Percentiles rank a stretch among this genome's conserved stretches.
Conservation (phyloP, 2,329 filamentous ascomycete genomes). For the Dactylellina haptotyla region DNA sequence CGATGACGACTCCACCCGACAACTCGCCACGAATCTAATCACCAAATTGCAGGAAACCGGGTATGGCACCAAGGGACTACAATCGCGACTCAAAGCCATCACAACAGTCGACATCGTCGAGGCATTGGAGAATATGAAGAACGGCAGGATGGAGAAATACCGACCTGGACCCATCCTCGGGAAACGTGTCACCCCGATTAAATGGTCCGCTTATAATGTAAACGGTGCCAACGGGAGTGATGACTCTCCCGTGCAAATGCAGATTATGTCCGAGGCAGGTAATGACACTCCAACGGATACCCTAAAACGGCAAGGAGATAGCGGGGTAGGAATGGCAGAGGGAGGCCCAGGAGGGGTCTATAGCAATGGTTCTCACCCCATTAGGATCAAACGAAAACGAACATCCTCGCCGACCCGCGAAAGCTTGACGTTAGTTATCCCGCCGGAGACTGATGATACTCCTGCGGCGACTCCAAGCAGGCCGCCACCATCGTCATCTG, state of each 20-base stretch:
- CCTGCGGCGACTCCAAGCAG: not conserved
- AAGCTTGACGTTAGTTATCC: slow-evolving; percentile 28
- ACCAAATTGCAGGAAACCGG: slow-evolving; percentile 43
- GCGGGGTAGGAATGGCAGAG: not conserved
- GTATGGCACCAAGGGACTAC: slow-evolving; percentile 35
- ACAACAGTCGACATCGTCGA: slow-evolving; percentile 23
- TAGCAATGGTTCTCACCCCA: slow-evolving; percentile 10
- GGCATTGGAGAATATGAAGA: slow-evolving; percentile 24
- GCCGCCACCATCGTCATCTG: not conserved
- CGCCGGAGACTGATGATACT: not conserved
- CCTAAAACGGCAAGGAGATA: slow-evolving; percentile 23
- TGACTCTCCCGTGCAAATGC: slow-evolving; percentile 9
- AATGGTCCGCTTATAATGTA: slow-evolving; percentile 22
- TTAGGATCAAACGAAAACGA: slow-evolving; percentile 34
- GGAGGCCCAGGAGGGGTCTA: too few species aligned
- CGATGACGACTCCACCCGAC: slow-evolving; percentile 36
- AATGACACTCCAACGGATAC: not conserved
- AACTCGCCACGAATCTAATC: slow-evolving; percentile 39
- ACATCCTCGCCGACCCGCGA: slow-evolving; percentile 26
- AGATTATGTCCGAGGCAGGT: not conserved
- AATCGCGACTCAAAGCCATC: slow-evolving; percentile 38
- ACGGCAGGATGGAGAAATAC: slow-evolving; percentile 33
- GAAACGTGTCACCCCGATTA: slow-evolving; percentile 36
- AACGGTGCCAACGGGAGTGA: not conserved
- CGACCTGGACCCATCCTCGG: slow-evolving; percentile 25